A percentile compares a stretch with the other conserved stretches of the same genome.
Conservation (phyloP, 2,329 filamentous ascomycete genomes). For the Ophiostoma himal-ulmi region DNA sequence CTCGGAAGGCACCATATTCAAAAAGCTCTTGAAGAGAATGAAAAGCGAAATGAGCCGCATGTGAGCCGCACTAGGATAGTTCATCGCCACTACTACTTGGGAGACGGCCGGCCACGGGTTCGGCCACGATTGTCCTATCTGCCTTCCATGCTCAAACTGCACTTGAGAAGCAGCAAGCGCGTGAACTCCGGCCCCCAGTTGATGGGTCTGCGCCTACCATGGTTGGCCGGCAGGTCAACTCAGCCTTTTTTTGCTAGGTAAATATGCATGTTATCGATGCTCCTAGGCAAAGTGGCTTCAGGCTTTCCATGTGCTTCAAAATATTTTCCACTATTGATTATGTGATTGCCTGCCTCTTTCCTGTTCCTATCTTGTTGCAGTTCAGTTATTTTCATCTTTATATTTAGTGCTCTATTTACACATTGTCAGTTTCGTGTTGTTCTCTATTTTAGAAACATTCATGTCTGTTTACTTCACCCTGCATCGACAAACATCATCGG, state of each 20-base stretch:
- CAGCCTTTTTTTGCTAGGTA: not conserved
- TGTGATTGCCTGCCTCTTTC: not conserved
- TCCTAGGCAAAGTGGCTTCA: not conserved
- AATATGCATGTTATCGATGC: not conserved
- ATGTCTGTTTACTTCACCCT: not conserved
- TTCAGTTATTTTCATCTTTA: not conserved
- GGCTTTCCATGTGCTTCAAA: not conserved
- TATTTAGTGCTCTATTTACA: not conserved
- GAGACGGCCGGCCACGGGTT: not conserved
- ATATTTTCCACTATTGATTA: not conserved
- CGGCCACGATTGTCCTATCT: not conserved
- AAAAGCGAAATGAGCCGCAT: not conserved
- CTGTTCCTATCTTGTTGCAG: not conserved
- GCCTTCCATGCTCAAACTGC: not conserved
- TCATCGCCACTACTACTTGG: not conserved
- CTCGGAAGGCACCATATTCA: not conserved
- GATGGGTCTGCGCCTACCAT: not conserved
- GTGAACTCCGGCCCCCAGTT: not conserved
- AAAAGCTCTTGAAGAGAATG: not conserved
- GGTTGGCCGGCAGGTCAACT: not conserved
- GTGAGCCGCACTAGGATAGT: not conserved
- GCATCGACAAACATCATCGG: not conserved
- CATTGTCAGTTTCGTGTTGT: too few relatives aligned
- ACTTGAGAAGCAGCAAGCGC: not conserved
- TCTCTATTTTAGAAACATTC: not conserved